Base-by-base conservation (phyloP, 768 basidiomycete species). In the Tremella fuciformis region DNA sequence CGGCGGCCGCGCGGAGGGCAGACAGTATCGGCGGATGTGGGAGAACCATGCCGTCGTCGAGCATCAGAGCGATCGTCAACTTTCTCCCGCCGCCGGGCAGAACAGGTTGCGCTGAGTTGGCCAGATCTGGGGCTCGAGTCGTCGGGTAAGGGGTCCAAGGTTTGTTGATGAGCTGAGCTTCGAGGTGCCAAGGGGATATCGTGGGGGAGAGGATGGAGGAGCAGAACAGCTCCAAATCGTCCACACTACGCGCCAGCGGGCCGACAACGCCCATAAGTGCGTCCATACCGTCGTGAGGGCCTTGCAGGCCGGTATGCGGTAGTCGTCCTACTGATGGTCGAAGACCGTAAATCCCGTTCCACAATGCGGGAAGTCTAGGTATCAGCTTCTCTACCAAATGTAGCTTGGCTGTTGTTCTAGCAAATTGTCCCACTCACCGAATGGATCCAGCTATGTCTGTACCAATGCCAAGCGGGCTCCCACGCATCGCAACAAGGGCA, bases 171-270 rank as follows among this genome's bases (percentile, higher is more conserved):
- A 83, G 75, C n/a, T 79, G 70, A 29, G 81, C 79, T 61, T 83
- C 82, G 8, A 70, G 38, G 2, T 79, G 66, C 82, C 83, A 83
- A 4, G 82, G 81, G 59, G 81, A 64, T 37, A 77, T 68, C n/a
- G 77, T 77, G 18, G 4, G 18, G 4, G 42, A 46, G 25, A 82
- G 73, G 80, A 82, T 81, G 24, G 79, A 78, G 29, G 67, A 74
- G 68, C 80, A 81, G 74, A 83, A 83, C 44, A 83, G 73, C 21
- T 75, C 79, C 25, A 83, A 76, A 64, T 83, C 82, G 29, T 81
- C 77, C 13, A 77, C 79, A n/a, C 82, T 83, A 21, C 75, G 80
- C 24, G 82, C 78, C 25, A 83, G 59, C 37, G 82, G 82, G 1
- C 82, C 82, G 18, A 82, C 78, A 41, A 78, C 3, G 25, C 26